A percentile compares a stretch with the other conserved stretches of the same genome.
Evolutionary conservation across 164 flowering plant species (phyloP).

Genomic region (Aristolochia californica): DNA sequence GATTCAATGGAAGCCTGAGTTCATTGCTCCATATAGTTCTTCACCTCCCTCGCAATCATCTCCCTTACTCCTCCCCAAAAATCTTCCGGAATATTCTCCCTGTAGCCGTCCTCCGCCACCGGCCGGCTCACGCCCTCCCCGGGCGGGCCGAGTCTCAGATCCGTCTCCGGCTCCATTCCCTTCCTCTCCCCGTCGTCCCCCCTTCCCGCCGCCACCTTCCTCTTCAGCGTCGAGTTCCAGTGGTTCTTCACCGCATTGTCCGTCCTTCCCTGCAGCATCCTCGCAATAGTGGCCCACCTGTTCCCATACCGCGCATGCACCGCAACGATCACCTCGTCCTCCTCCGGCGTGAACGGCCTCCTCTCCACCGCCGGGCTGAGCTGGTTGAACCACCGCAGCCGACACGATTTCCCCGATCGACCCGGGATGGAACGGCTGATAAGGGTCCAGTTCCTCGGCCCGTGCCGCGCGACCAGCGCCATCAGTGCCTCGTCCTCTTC

Average conservation of each 20-base stretch:
- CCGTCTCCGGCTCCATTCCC: conserved; percentile 44
- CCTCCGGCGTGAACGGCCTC: conserved; percentile 60
- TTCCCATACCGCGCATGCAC: conserved; percentile 75
- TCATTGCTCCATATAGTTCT: conserved; percentile 42
- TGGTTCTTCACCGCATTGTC: conserved; percentile 90
- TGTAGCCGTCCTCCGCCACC: conserved; percentile 62
- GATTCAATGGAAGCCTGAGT: not conserved
- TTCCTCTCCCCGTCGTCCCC: conserved; percentile 23
- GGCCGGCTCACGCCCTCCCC: conserved; percentile 29
- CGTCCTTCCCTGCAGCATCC: conserved; percentile 66
- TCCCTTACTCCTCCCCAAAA: conserved; percentile 70
- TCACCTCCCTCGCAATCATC: conserved; percentile 81
- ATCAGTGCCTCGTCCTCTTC: conserved; percentile 67
- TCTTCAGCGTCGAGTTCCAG: conserved; percentile 80
- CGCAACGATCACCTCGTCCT: conserved; percentile 60
- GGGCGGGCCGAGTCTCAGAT: conserved; percentile 20
- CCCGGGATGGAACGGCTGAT: conserved; percentile 79
- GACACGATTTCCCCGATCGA: conserved; percentile 81
- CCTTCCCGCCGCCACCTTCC: conserved; percentile 21
- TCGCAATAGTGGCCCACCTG: conserved; percentile 87
- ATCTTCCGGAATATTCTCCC: conserved; percentile 25
- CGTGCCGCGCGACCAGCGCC: conserved; percentile 54
- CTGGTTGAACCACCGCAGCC: conserved; percentile 90
- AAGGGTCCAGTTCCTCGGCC: conserved; percentile 83
- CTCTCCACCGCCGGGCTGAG: conserved; percentile 84